These are phyloP conservation scores for Phaeosphaeriaceae sp. DNA, from an alignment of 2,329 filamentous ascomycete species.

Conservation along the genomic window DNA sequence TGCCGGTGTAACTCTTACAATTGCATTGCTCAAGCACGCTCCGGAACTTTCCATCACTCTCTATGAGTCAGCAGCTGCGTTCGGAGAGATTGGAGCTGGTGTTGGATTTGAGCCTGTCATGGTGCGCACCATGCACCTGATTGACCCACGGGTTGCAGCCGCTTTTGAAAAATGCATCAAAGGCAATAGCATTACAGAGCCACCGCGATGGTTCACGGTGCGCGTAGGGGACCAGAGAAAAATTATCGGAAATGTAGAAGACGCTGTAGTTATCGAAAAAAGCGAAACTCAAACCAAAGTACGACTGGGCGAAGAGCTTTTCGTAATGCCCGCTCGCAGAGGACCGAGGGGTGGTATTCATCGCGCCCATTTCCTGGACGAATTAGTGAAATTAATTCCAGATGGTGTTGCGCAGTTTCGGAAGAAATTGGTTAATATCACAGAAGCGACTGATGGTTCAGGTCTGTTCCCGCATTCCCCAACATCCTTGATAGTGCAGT, in stretches of 20 bases:
- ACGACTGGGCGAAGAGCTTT: slow-evolving; percentile 24
- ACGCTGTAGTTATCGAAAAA: slow-evolving; percentile 14
- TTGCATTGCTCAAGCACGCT: slow-evolving; percentile 55
- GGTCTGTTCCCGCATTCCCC: slow-evolving; percentile 3
- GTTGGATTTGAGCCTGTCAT: slow-evolving; percentile 54
- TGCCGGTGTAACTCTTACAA: slow-evolving; percentile 60
- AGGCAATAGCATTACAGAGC: slow-evolving; percentile 16
- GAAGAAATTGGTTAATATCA: slow-evolving; percentile 44
- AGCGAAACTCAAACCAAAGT: slow-evolving; percentile 16
- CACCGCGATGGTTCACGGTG: slow-evolving; percentile 31
- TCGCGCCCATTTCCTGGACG: slow-evolving; percentile 58
- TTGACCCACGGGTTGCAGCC: slow-evolving; percentile 39
- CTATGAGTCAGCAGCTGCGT: slow-evolving; percentile 62
- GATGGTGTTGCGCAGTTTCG: slow-evolving; percentile 49
- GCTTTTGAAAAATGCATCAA: slow-evolving; percentile 17
- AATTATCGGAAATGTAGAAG: slow-evolving; percentile 3
- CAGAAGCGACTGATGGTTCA: slow-evolving; percentile 28
- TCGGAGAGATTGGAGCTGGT: slow-evolving; percentile 65
- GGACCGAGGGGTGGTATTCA: slow-evolving; percentile 50
- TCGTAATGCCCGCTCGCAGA: slow-evolving; percentile 28
- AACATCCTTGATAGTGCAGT: neutral
- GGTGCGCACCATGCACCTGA: slow-evolving; percentile 50
- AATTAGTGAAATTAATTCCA: slow-evolving; percentile 57
- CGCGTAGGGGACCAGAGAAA: slow-evolving; percentile 32
- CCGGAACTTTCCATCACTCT: slow-evolving; percentile 54